Evolutionary conservation across 345 rosid species (phyloP), one percentile per base, ranked within the genome.

Genomic region (Leavenworthia alabamica): DNA sequence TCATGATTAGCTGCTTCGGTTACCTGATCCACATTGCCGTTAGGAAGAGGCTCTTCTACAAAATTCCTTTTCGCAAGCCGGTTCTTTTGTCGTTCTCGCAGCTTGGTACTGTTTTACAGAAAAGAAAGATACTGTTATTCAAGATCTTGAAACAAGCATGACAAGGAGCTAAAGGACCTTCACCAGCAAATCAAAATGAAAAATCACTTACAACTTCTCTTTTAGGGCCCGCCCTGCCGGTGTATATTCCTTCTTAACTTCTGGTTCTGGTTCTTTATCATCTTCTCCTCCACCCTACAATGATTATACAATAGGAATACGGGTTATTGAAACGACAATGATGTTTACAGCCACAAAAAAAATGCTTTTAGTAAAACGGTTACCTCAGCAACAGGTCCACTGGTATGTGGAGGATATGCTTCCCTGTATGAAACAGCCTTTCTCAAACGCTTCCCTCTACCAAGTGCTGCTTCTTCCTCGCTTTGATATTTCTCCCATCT

Each of bases 401-500:
- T 82, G 19, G 77, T 77, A 47, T 83, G 86, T 4, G 83, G 64
- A 58, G 97, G 79, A 81, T 86, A 94, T 44, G 90, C 95, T 82
- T 94, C 99, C 67, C 95, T 76, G 53, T 94, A 94, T 12, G 96
- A 94, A 71, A 94, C 96, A 72, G 97, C 95, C 77, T 90, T 94
- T 66, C 97, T 86, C 73, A 69, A 83, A 75, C 99, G 99, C 81
- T 94, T 94, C 56, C 99, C 99, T 74, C 99, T 82, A 64, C 99
- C 99, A 80, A 94, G 93, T 7, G 86, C 77, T 52, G 99, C 97
- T 80, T 94, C 99, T 77, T 94, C 99, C 79, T 94, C 99, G 24
- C 67, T 84, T 72, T 90, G 99, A 78, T 90, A 90, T 74, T 78
- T 88, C 78, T 90, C 95, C 99, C 99, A 94, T 73, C 99, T 94